Conservation (phyloP, 2,329 filamentous ascomycete genomes). For the Xylariaceae sp. region DNA sequence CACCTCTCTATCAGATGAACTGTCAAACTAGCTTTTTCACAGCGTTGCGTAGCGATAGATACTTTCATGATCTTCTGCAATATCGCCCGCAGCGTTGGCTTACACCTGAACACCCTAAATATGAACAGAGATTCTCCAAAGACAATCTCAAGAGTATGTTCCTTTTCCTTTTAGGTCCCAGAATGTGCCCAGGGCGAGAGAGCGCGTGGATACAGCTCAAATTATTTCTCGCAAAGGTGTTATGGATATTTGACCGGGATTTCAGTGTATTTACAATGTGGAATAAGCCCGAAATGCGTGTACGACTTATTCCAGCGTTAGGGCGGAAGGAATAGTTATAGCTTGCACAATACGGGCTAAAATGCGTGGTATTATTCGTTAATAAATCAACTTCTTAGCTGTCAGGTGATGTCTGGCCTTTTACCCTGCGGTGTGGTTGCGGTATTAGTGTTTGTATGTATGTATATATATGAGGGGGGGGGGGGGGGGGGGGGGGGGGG, state of each 20-base stretch:
- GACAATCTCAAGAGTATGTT: neutral
- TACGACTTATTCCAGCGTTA: too few species aligned
- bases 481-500: too few species aligned
- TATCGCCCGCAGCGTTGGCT: conserved; percentile 11
- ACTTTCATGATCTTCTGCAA: conserved; percentile 9
- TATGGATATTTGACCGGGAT: conserved; percentile 24
- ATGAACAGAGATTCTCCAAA: conserved; percentile 6
- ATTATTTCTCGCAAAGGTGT: conserved; percentile 19
- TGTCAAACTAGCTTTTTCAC: too few species aligned
- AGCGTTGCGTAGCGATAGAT: neutral
- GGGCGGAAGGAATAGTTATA: too few species aligned
- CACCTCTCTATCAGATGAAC: too few species aligned
- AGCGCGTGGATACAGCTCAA: conserved; percentile 11
- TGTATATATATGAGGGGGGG: too few species aligned
- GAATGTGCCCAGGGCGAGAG: conserved; percentile 6
- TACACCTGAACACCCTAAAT: neutral
- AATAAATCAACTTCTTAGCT: too few species aligned
- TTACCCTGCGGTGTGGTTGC: too few species aligned
- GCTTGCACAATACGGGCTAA: too few species aligned
- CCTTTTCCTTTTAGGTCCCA: conserved; percentile 5
- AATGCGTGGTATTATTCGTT: too few species aligned
- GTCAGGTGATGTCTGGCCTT: too few species aligned
- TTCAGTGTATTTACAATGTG: neutral
- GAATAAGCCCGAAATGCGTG: neutral
- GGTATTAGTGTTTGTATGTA: too few species aligned